Evolutionary conservation across 768 basidiomycete species (phyloP).

Genomic region (Auriscalpium orientale): DNA sequence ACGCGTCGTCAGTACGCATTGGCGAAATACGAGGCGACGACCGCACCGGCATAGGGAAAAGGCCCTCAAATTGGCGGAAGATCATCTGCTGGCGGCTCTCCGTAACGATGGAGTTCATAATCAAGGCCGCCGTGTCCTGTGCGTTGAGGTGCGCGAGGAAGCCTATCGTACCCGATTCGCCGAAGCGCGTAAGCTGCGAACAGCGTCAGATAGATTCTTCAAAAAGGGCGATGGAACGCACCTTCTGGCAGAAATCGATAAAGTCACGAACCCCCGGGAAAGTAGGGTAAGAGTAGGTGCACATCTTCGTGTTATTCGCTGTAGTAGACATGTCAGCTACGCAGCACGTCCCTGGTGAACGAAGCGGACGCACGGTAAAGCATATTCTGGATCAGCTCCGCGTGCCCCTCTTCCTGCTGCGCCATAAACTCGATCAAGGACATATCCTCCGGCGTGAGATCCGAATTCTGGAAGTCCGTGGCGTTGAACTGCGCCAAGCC

Average conservation of each 20-base stretch:
- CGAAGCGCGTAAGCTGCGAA: slow-evolving; percentile 38
- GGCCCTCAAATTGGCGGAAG: slow-evolving; percentile 54
- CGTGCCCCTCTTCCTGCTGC: slow-evolving; percentile 58
- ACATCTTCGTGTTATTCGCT: slow-evolving; percentile 43
- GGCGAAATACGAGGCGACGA: neutral
- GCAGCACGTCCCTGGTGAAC: neutral
- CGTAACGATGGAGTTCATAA: slow-evolving; percentile 50
- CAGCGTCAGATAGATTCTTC: neutral
- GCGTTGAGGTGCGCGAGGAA: slow-evolving; percentile 61
- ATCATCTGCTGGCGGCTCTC: slow-evolving; percentile 61
- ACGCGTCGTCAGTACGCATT: neutral
- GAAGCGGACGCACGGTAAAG: slow-evolving; percentile 28
- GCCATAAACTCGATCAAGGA: slow-evolving; percentile 57
- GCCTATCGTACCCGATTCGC: slow-evolving; percentile 54
- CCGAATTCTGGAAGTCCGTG: slow-evolving; percentile 48
- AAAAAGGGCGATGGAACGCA: slow-evolving; percentile 11
- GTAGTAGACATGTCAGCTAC: neutral
- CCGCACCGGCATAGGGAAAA: slow-evolving; percentile 50
- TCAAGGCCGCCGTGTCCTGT: slow-evolving; percentile 41
- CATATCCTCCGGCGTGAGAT: slow-evolving; percentile 44
- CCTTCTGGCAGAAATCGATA: slow-evolving; percentile 51
- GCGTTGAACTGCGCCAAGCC: slow-evolving; percentile 46
- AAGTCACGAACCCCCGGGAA: slow-evolving; percentile 52
- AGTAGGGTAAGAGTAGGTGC: slow-evolving; percentile 43
- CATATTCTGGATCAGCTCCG: slow-evolving; percentile 44